Evolutionary conservation across 2,329 filamentous ascomycete genomes (phyloP).

Genomic region (Aspergillus candidus): DNA sequence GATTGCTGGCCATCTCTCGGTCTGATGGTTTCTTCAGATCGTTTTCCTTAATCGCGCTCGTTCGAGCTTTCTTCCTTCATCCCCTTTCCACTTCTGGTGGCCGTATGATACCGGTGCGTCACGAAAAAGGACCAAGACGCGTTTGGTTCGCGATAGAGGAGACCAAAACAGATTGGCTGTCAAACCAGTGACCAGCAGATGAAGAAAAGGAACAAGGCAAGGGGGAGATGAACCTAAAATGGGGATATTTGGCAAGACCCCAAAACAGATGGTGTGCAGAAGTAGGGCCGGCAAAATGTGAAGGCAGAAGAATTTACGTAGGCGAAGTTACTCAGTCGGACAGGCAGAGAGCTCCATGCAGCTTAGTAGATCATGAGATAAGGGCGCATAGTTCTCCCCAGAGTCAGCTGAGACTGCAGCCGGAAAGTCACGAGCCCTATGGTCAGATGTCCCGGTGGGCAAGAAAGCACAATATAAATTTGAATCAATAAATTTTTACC

Average conservation of each 20-base stretch:
- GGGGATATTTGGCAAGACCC: background rate
- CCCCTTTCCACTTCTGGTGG: background rate
- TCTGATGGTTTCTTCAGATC: background rate
- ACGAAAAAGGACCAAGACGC: background rate
- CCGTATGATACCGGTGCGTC: background rate
- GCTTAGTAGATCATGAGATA: constrained; percentile 17
- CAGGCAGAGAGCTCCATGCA: background rate
- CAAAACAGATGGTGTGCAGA: constrained; percentile 10
- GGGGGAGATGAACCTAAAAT: background rate
- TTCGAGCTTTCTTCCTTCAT: background rate
- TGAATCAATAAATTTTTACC: too few species aligned
- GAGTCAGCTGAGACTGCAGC: constrained; percentile 14
- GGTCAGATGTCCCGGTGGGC: background rate
- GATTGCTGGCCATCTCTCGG: constrained; percentile 14
- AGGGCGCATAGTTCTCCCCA: constrained; percentile 9
- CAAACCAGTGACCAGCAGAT: constrained; percentile 15
- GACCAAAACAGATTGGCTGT: constrained; percentile 3
- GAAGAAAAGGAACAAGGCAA: constrained; percentile 8
- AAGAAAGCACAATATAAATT: background rate
- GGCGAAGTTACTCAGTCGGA: background rate
- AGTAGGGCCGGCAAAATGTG: background rate
- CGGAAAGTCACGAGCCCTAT: constrained; percentile 4
- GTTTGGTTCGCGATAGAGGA: too few species aligned
- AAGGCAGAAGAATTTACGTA: constrained; percentile 1
- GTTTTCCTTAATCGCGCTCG: constrained; percentile 1